A percentile compares a stretch with the other conserved stretches of the same genome.
Conservation (phyloP, 2,329 filamentous ascomycete genomes). For the Monosporascus sp. region DNA sequence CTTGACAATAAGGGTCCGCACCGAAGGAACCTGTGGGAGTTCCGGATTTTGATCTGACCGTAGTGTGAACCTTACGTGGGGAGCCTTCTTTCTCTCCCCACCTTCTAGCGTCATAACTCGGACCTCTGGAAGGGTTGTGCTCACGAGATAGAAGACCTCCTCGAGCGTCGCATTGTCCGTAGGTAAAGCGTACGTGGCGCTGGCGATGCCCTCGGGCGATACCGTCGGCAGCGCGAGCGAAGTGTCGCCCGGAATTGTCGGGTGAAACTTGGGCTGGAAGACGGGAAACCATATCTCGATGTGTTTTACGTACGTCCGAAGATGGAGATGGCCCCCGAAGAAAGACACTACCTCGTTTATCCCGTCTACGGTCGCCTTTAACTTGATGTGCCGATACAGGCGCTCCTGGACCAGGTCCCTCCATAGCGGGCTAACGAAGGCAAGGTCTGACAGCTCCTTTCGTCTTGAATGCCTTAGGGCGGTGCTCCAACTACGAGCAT, state of each 20-base stretch:
- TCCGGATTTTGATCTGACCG: conserved; percentile 17
- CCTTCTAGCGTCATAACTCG: conserved; percentile 68
- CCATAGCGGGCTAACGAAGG: conserved; percentile 60
- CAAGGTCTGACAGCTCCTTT: conserved; percentile 61
- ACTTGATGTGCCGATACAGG: conserved; percentile 69
- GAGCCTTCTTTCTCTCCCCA: conserved; percentile 71
- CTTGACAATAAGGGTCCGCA: conserved; percentile 65
- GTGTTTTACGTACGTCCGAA: conserved; percentile 62
- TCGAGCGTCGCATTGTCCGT: conserved; percentile 65
- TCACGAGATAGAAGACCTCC: conserved; percentile 62
- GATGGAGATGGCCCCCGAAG: conserved; percentile 53
- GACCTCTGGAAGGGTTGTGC: conserved; percentile 52
- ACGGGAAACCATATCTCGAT: conserved; percentile 76
- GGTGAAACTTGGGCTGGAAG: conserved; percentile 53
- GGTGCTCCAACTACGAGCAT: conserved; percentile 56
- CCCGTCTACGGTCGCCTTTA: conserved; percentile 64
- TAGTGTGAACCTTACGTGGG: conserved; percentile 55
- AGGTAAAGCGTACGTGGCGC: conserved; percentile 53
- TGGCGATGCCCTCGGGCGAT: conserved; percentile 51
- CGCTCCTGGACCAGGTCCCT: conserved; percentile 63
- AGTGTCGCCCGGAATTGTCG: conserved; percentile 36
- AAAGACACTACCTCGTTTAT: conserved; percentile 55
- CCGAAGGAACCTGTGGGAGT: conserved; percentile 46
- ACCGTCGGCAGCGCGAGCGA: conserved; percentile 44
- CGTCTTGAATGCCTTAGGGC: conserved; percentile 61